Conservation (phyloP, 164 flowering plant species). For the Berberis thunbergii region DNA sequence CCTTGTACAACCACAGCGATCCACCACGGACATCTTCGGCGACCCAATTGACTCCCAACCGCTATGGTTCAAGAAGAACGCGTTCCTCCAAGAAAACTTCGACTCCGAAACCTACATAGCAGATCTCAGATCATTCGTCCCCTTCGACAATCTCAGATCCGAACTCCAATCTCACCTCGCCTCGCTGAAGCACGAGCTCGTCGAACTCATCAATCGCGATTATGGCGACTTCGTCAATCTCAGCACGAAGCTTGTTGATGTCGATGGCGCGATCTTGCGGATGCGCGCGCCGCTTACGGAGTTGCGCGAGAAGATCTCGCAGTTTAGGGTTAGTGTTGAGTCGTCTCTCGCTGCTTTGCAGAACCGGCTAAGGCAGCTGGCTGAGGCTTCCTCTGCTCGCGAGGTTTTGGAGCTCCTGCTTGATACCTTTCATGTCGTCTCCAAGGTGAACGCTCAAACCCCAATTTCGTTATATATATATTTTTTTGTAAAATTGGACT, state of each 20-base stretch:
- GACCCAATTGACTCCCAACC: constrained; percentile 81
- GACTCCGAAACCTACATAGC: constrained; percentile 77
- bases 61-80: constrained; percentile 66
- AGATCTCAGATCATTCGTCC: constrained; percentile 92
- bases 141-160: constrained; percentile 82
- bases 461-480: background rate
- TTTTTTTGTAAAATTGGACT: background rate
- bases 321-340: constrained; percentile 21
- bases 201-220: constrained; percentile 91
- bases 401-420: constrained; percentile 80
- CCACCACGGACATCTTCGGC: constrained; percentile 60
- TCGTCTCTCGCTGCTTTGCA: constrained; percentile 25
- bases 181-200: constrained; percentile 73
- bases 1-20: constrained; percentile 7
- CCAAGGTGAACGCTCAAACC: constrained; percentile 45
- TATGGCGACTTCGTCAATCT: constrained; percentile 86
- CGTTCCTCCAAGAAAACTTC: constrained; percentile 58
- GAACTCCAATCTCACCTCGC: constrained; percentile 75
- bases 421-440: constrained; percentile 91
- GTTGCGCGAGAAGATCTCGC: constrained; percentile 64
- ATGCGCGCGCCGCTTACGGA: constrained; percentile 92
- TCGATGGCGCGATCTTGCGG: constrained; percentile 64
- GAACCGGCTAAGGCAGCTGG: constrained; percentile 58
- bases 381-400: constrained; percentile 65
- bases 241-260: constrained; percentile 90